Evolutionary conservation across 1,284 basidiomycete species (phyloP).

Genomic region (Gomphus bonarii): DNA sequence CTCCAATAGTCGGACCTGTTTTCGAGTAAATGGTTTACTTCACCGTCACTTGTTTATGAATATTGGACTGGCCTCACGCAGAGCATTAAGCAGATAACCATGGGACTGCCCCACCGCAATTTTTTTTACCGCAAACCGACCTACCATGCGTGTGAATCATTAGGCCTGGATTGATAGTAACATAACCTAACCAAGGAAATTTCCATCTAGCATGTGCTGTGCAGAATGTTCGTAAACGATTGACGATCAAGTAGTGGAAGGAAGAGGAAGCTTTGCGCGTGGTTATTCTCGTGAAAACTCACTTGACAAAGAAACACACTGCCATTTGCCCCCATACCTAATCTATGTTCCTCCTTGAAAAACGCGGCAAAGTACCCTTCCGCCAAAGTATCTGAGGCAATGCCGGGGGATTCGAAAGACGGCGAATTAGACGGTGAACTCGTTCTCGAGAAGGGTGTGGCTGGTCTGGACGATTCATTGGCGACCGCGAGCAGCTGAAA

Average conservation of each 20-base stretch:
- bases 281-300: slow-evolving; percentile 14
- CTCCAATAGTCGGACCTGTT: slow-evolving; percentile 67
- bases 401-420: slow-evolving; percentile 23
- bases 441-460: slow-evolving; percentile 33
- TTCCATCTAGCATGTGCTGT: slow-evolving; percentile 74
- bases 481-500: slow-evolving; percentile 62
- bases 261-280: not conserved
- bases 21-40: slow-evolving; percentile 12
- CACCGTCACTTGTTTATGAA: not conserved
- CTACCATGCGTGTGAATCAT: slow-evolving; percentile 24
- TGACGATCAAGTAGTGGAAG: slow-evolving; percentile 1
- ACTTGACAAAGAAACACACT: slow-evolving; percentile 82
- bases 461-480: slow-evolving; percentile 55
- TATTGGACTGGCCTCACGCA: slow-evolving; percentile 54
- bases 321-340: slow-evolving; percentile 91
- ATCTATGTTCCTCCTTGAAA: slow-evolving; percentile 76
- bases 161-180: slow-evolving; percentile 16
- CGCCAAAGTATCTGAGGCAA: slow-evolving; percentile 60
- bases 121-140: slow-evolving; percentile 89
- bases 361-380: slow-evolving; percentile 81
- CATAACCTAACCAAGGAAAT: slow-evolving; percentile 47
- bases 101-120: slow-evolving; percentile 88
- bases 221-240: not conserved
- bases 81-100: slow-evolving; percentile 69
- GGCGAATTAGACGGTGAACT: not conserved